Conservation (phyloP, 1,284 basidiomycete genomes). For the Xanthoconium separans region DNA sequence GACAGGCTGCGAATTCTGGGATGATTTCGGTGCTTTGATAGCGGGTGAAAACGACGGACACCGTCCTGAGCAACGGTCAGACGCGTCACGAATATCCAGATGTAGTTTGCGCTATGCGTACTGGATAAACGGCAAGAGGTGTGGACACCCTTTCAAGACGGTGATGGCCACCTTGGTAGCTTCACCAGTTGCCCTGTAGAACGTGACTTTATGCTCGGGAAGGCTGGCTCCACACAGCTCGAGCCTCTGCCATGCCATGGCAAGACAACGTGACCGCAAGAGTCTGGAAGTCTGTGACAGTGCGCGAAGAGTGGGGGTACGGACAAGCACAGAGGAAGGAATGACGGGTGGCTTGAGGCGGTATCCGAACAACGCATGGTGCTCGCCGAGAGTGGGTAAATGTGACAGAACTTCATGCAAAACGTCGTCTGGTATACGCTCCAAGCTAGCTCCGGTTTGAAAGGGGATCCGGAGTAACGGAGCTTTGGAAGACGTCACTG, state of each 20-base stretch:
- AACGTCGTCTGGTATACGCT: too few species aligned
- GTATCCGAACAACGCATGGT: too few species aligned
- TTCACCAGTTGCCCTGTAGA: neutral
- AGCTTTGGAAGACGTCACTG: too few species aligned
- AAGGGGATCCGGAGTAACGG: neutral
- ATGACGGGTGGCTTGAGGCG: too few species aligned
- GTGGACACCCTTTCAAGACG: constrained; percentile 5
- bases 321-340: neutral
- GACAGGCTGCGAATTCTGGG: constrained; percentile 31
- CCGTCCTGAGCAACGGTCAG: neutral
- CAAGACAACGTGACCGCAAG: constrained; percentile 8
- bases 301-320: neutral
- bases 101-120: neutral
- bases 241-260: constrained; percentile 9
- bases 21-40: constrained; percentile 18
- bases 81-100: too few species aligned
- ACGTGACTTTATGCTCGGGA: too few species aligned
- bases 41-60: constrained; percentile 23
- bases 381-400: too few species aligned
- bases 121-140: constrained; percentile 10
- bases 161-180: neutral
- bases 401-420: too few species aligned
- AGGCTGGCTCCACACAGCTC: neutral
- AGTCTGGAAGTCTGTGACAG: too few species aligned
- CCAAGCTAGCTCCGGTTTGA: neutral